A percentile compares a stretch with the other conserved stretches of the same genome.
phyloP scores from a whole-genome alignment of 1,284 basidiomycete genomes.

The Caloboletus firmus region DNA sequence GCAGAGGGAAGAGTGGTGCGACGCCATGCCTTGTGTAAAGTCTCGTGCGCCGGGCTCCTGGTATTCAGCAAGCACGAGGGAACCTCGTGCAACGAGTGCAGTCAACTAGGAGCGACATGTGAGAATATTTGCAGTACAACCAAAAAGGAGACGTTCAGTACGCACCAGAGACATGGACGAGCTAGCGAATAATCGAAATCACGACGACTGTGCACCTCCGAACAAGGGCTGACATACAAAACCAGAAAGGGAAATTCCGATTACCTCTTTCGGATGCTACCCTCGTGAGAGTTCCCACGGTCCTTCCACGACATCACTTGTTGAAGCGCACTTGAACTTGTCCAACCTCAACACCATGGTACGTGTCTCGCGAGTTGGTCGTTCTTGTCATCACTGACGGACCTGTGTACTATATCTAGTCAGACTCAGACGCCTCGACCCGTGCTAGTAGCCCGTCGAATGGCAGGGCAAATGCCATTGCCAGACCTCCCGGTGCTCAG shows the following conservation, averaged over 20 bases:
- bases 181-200: background rate
- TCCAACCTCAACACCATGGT: constrained; percentile 27
- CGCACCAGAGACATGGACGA: constrained; percentile 24
- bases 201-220: background rate
- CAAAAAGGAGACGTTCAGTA: background rate
- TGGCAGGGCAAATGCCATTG: constrained; percentile 48
- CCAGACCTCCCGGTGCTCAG: constrained; percentile 74
- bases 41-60: constrained; percentile 68
- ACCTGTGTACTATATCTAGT: constrained; percentile 38
- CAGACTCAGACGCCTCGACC: constrained; percentile 60
- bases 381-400: background rate
- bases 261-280: background rate
- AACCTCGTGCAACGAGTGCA: constrained; percentile 81
- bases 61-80: constrained; percentile 82
- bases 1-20: background rate
- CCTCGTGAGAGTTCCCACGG: constrained; percentile 24
- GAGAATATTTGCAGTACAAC: background rate
- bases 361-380: constrained; percentile 1
- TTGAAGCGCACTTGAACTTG: constrained; percentile 15
- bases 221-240: background rate
- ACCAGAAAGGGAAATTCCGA: constrained; percentile 24
- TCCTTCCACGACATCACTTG: constrained; percentile 25
- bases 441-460: constrained; percentile 42
- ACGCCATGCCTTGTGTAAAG: constrained; percentile 74
- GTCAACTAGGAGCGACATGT: constrained; percentile 56